phyloP scores from a whole-genome alignment of 1,284 basidiomycete species.

The Peniophora sp. region DNA sequence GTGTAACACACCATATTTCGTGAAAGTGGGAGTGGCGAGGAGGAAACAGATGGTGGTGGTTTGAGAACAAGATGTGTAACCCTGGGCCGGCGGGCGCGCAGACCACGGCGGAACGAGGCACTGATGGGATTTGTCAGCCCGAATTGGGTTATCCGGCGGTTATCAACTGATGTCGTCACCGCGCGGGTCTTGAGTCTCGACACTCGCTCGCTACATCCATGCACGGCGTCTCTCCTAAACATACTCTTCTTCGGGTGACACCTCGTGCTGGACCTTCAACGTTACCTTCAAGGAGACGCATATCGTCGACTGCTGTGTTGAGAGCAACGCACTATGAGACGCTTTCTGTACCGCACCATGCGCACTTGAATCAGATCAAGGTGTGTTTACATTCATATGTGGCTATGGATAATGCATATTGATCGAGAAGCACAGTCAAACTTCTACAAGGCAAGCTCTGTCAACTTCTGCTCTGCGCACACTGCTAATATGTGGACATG shows the following conservation, averaged over 20 bases:
- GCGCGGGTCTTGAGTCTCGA: no score
- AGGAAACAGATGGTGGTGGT: not conserved
- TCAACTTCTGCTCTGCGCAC: not conserved
- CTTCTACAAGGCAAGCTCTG: slow-evolving; percentile 34
- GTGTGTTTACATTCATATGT: slow-evolving; percentile 15
- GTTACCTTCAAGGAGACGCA: not conserved
- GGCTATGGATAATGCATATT: not conserved
- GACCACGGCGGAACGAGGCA: no score
- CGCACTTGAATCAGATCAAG: slow-evolving; percentile 41
- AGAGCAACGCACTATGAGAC: slow-evolving; percentile 30
- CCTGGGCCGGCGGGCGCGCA: no score
- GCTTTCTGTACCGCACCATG: slow-evolving; percentile 31
- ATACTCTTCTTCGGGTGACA: no score
- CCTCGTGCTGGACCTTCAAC: no score
- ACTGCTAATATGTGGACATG: not conserved
- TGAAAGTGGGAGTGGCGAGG: not conserved
- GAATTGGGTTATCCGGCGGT: no score
- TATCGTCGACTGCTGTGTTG: slow-evolving; percentile 3
- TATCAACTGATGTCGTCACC: no score
- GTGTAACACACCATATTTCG: not conserved
- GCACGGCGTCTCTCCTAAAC: no score
- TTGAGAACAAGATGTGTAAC: no score
- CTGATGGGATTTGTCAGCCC: no score
- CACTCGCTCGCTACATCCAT: no score
- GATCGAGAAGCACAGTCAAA: slow-evolving; percentile 25